Evolutionary conservation across 2,329 filamentous ascomycete genomes (phyloP).

Genomic region (Xylariaceae sp.): DNA sequence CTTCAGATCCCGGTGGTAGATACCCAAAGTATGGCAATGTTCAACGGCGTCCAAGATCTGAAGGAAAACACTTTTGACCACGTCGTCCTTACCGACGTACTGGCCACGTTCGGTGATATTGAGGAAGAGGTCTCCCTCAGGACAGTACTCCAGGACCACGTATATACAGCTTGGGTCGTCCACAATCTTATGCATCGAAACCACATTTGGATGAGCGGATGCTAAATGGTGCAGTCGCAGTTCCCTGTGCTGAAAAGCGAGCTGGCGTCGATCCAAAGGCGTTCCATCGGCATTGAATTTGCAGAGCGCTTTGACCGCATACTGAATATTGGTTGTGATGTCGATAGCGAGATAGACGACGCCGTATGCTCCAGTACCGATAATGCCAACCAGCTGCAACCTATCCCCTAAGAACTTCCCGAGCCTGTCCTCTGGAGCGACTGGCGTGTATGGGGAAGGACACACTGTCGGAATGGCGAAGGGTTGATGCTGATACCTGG

Average conservation of each 20-base stretch:
- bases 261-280: conserved; percentile 77
- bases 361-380: conserved; percentile 93
- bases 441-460: conserved; percentile 51
- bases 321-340: conserved; percentile 74
- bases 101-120: conserved; percentile 95
- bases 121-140: conserved; percentile 92
- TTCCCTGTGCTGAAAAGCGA: conserved; percentile 88
- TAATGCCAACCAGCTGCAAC: conserved; percentile 77
- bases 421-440: conserved; percentile 78
- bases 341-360: conserved; percentile 91
- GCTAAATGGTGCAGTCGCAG: conserved; percentile 88
- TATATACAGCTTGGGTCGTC: conserved; percentile 90
- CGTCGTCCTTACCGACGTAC: conserved; percentile 87
- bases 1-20: conserved; percentile 97
- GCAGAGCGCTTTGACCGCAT: conserved; percentile 96
- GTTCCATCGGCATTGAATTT: conserved; percentile 73
- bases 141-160: conserved; percentile 95
- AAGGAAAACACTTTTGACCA: conserved; percentile 84
- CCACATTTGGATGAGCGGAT: conserved; percentile 86
- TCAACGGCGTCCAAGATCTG: conserved; percentile 96
- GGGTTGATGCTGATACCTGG: conserved; percentile 39
- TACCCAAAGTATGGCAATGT: conserved; percentile 87
- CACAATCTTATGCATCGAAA: conserved; percentile 90
- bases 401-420: conserved; percentile 79
- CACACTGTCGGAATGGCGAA: conserved; percentile 38